These are phyloP conservation scores for Acephala macrosclerotiorum DNA, from an alignment of 2,329 filamentous ascomycete species.

Conservation along the genomic window DNA sequence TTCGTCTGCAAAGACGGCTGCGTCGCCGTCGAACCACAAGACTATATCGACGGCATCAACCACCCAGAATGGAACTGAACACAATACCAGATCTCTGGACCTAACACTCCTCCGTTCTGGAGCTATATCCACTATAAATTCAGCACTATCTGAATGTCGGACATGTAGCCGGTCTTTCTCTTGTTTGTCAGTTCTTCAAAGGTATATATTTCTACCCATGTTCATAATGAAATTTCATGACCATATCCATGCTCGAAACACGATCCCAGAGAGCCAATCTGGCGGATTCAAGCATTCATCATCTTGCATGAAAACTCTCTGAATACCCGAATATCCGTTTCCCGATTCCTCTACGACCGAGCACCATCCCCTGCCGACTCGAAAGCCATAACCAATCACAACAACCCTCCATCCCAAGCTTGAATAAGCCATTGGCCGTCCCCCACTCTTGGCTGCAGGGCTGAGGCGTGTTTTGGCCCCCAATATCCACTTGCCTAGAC, in stretches of 20 bases:
- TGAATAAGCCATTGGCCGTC: not conserved
- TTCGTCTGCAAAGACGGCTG: slow-evolving; percentile 76
- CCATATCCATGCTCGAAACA: too few species aligned
- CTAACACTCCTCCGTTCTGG: slow-evolving; percentile 40
- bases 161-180: too few species aligned
- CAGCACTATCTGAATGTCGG: slow-evolving; percentile 16
- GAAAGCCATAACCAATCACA: not conserved
- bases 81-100: slow-evolving; percentile 63
- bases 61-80: slow-evolving; percentile 83
- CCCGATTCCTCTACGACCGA: too few species aligned
- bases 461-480: not conserved
- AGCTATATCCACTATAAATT: slow-evolving; percentile 32
- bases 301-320: too few species aligned
- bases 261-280: too few species aligned
- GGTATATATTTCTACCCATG: too few species aligned
- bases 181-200: too few species aligned
- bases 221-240: too few species aligned
- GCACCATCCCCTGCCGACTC: not conserved
- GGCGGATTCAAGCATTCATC: too few species aligned
- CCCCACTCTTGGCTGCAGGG: not conserved
- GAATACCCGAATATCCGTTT: too few species aligned
- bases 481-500: not conserved
- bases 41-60: slow-evolving; percentile 94
- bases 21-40: slow-evolving; percentile 88
- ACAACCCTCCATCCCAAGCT: not conserved